Evolutionary conservation across 371 early-diverging fungal species (phyloP), one percentile per base, ranked within the genome.

Genomic region (Paraphysoderma sedebokerense): DNA sequence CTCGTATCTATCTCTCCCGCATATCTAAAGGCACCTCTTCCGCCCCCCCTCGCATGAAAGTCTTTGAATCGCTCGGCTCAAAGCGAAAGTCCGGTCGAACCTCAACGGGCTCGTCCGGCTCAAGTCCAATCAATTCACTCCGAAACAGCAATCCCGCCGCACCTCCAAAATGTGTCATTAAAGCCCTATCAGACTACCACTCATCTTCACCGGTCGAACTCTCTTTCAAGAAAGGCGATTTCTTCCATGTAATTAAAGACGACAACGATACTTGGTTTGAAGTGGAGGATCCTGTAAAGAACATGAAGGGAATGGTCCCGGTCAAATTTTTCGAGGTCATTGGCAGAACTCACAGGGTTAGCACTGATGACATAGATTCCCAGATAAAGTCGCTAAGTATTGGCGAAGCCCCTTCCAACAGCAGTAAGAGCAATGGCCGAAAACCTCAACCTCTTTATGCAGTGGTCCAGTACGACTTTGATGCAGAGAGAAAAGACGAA

Each of bases 401-500:
- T 19, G 26, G 30, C 17, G 24, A 17, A n/a, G n/a, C 7, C 41
- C 24, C n/a, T 15, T 5, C 3, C 41, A 30, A 7, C 7, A 30
- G 24, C 17, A 15, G 28, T 30, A 20, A 20, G 35, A 34, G 35
- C 35, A 12, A 13, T n/a, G 13, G n/a, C 35, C n/a, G 35, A 9
- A 63, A 59, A 48, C 59, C 48, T 22, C 68, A 66, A 35, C 76
- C 72, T 19, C 47, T 77, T 23, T 80, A 77, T 47, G 87, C 80
- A 19, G 64, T 76, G 33, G 84, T 81, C 0, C 61, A 82, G 38
- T 87, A 81, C 51, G 77, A 80, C 50, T 87, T 87, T 53, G 61
- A 60, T 17, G 81, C 85, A 0, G 84, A 85, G 57, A 59, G 81
- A 55, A 65, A 67, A 22, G 84, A 85, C 47, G 87, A 87, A 67